These are phyloP conservation scores for Volvox reticuliferus DNA, from an alignment of 139 green algal genomes.

Conservation along the genomic window DNA sequence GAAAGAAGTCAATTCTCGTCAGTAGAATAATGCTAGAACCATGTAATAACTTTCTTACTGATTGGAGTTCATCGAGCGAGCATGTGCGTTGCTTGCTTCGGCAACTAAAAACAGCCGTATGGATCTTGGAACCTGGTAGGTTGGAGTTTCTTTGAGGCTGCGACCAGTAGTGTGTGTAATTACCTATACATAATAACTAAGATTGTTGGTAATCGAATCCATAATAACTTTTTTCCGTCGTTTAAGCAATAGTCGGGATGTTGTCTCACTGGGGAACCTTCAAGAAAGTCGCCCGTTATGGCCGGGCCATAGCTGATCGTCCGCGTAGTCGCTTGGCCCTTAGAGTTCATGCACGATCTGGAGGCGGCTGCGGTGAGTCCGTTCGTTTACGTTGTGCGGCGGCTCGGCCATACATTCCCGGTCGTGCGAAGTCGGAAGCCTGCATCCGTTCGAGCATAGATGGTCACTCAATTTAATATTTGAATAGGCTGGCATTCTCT, in stretches of 20 bases:
- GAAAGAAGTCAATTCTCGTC: no score
- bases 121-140: no score
- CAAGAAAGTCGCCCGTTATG: background rate
- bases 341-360: conserved; percentile 1
- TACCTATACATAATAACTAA: background rate
- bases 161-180: background rate
- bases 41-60: no score
- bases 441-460: no score
- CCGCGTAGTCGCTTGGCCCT: background rate
- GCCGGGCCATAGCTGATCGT: background rate
- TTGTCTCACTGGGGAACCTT: background rate
- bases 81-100: no score
- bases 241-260: background rate
- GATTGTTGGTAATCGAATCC: background rate
- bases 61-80: no score
- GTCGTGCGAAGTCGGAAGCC: no score
- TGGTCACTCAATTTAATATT: no score
- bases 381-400: background rate
- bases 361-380: conserved; percentile 24
- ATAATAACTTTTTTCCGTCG: background rate
- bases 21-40: no score
- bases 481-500: no score
- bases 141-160: no score
- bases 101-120: no score
- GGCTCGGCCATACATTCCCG: background rate